phyloP scores from a whole-genome alignment of 805 yeast species.

The Yarrowia yakushimensis region DNA sequence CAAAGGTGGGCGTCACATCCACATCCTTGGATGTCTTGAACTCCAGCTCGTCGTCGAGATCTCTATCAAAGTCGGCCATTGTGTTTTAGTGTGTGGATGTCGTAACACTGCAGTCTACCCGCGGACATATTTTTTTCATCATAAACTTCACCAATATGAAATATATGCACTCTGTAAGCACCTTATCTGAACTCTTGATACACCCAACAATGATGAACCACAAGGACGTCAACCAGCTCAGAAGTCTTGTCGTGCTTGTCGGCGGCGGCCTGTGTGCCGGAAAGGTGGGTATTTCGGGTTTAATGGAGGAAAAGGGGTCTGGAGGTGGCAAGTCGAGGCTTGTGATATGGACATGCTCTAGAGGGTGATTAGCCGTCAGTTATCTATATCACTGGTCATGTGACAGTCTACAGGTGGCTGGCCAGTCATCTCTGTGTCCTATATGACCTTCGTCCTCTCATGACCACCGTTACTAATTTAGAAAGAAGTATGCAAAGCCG shows the following conservation, averaged over 20 bases:
- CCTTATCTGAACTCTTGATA: slow-evolving; percentile 11
- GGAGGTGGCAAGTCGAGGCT: not conserved
- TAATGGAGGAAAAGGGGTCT: too few relatives aligned
- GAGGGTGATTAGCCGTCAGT: too few relatives aligned
- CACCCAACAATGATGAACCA: not conserved
- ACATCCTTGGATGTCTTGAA: slow-evolving; percentile 67
- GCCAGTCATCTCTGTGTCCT: too few relatives aligned
- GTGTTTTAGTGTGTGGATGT: not conserved
- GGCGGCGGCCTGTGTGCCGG: slow-evolving; percentile 68
- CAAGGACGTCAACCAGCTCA: not conserved
- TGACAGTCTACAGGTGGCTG: too few relatives aligned
- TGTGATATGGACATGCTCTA: too few relatives aligned
- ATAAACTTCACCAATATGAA: slow-evolving; percentile 9
- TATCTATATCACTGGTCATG: too few relatives aligned
- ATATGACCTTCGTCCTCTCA: too few relatives aligned
- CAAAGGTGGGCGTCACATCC: slow-evolving; percentile 70
- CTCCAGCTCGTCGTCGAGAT: slow-evolving; percentile 22
- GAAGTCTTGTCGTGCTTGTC: slow-evolving; percentile 43
- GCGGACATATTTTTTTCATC: not conserved
- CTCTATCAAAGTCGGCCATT: slow-evolving; percentile 21
- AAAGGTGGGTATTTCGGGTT: slow-evolving; percentile 35
- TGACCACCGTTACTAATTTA: not conserved
- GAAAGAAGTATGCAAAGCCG: slow-evolving; percentile 30
- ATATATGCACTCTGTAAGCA: slow-evolving; percentile 2
- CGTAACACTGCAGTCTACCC: too few relatives aligned